Evolutionary conservation across 139 green algal species (phyloP).

Genomic region (Auxenochlorella pyrenoidosa): DNA sequence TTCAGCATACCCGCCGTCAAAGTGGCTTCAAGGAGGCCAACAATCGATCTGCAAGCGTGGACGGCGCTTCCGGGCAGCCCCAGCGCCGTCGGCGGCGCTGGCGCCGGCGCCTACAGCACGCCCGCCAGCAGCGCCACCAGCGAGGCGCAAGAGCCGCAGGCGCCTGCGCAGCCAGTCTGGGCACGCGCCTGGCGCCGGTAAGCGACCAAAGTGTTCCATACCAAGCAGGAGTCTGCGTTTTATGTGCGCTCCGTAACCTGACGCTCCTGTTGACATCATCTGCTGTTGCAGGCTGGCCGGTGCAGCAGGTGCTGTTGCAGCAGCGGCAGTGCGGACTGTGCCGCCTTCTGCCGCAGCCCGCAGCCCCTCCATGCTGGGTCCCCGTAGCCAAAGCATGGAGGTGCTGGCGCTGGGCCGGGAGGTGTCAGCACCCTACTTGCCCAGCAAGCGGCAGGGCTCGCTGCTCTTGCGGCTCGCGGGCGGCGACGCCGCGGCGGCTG

Average conservation of each 20-base stretch:
- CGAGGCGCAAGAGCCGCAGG: background rate
- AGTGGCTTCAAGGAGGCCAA: background rate
- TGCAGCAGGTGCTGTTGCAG: background rate
- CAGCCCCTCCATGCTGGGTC: background rate
- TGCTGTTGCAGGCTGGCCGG: background rate
- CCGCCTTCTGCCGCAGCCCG: background rate
- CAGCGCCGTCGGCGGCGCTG: background rate
- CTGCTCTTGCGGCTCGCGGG: background rate
- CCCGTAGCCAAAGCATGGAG: background rate
- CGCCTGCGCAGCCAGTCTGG: background rate
- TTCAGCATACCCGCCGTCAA: constrained; percentile 5
- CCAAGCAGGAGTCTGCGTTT: too few relatives aligned
- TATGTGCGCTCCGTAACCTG: too few relatives aligned
- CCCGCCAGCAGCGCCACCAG: background rate
- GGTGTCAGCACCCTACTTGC: background rate
- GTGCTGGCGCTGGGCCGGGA: background rate
- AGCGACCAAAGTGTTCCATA: background rate
- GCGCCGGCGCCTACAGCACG: background rate
- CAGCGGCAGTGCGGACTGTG: background rate
- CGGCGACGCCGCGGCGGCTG: background rate
- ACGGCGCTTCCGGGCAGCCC: background rate
- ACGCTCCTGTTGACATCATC: too few relatives aligned
- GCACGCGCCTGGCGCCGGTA: background rate
- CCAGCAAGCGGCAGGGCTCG: background rate
- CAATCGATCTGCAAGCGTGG: background rate